A percentile compares a stretch with the other conserved stretches of the same genome.
phyloP scores from a whole-genome alignment of 2,329 filamentous ascomycete species.

The Penicillium sumatraense region DNA sequence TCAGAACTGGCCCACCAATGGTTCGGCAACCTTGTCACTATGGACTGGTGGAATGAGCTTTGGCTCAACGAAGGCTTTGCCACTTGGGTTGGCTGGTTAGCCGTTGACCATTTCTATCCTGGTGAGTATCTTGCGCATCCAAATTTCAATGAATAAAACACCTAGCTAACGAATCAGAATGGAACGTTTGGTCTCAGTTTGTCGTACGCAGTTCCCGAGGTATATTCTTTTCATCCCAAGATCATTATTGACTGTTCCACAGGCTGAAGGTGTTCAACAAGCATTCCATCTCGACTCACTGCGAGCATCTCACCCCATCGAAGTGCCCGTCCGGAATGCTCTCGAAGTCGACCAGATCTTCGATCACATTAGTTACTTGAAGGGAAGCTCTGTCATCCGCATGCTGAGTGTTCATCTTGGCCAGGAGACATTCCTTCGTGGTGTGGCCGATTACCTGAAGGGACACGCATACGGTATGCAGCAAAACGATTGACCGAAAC shows the following conservation, averaged over 20 bases:
- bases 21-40: slow-evolving; percentile 94
- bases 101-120: slow-evolving; percentile 87
- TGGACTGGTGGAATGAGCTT: slow-evolving; percentile 95
- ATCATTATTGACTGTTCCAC: slow-evolving; percentile 40
- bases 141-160: no score
- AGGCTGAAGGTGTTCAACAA: slow-evolving; percentile 89
- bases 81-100: slow-evolving; percentile 97
- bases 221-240: slow-evolving; percentile 45
- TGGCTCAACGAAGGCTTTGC: slow-evolving; percentile 98
- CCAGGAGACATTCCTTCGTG: slow-evolving; percentile 84
- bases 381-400: slow-evolving; percentile 93
- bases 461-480: slow-evolving; percentile 76
- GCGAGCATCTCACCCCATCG: slow-evolving; percentile 91
- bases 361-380: slow-evolving; percentile 93
- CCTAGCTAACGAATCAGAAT: no score
- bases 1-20: slow-evolving; percentile 89
- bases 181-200: slow-evolving; percentile 98
- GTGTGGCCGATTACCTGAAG: slow-evolving; percentile 88
- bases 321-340: slow-evolving; percentile 91
- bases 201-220: slow-evolving; percentile 69
- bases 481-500: slow-evolving; percentile 3
- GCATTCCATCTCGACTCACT: slow-evolving; percentile 89
- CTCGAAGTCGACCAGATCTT: slow-evolving; percentile 98
- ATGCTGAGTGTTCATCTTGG: slow-evolving; percentile 94
- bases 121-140: slow-evolving; percentile 51